Conservation (phyloP, 2,329 filamentous ascomycete genomes). For the Ophiostoma sp. region DNA sequence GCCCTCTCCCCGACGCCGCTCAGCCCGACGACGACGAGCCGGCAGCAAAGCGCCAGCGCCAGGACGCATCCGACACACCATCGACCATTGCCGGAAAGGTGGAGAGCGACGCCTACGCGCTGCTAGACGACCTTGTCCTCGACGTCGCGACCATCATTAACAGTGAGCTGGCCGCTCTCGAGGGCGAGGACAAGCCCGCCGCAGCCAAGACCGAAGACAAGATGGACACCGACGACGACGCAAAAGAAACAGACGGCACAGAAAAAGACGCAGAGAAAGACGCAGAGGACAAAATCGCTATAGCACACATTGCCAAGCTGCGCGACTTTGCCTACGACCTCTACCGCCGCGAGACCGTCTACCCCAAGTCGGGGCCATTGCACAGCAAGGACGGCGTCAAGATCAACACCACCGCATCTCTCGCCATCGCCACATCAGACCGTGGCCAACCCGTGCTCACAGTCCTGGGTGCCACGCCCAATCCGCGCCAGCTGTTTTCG, state of each 20-base stretch:
- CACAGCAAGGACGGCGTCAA: constrained; percentile 15
- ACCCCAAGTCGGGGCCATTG: constrained; percentile 39
- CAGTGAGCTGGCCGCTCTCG: constrained; percentile 44
- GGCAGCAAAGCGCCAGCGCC: constrained; percentile 56
- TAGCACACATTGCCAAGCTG: constrained; percentile 50
- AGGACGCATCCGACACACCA: constrained; percentile 38
- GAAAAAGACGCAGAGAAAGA: not conserved
- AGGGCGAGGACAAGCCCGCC: constrained; percentile 31
- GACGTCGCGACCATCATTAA: constrained; percentile 42
- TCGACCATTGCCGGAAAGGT: constrained; percentile 49
- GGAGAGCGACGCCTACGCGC: constrained; percentile 47
- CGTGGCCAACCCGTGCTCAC: constrained; percentile 58
- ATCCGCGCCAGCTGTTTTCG: constrained; percentile 76
- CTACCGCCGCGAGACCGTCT: constrained; percentile 55
- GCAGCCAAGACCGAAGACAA: not conserved
- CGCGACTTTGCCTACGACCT: constrained; percentile 59
- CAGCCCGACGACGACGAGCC: constrained; percentile 45
- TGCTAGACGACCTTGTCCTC: constrained; percentile 60
- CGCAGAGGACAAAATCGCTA: constrained; percentile 33
- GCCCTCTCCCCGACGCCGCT: constrained; percentile 40
- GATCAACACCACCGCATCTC: constrained; percentile 10
- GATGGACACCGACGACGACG: not conserved
- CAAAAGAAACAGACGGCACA: not conserved
- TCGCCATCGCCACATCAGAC: constrained; percentile 31
- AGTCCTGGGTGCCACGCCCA: constrained; percentile 67